A percentile compares a stretch with the other conserved stretches of the same genome.
phyloP scores from a whole-genome alignment of 495 filamentous ascomycete genomes.

The Glarea lozoyensis region DNA sequence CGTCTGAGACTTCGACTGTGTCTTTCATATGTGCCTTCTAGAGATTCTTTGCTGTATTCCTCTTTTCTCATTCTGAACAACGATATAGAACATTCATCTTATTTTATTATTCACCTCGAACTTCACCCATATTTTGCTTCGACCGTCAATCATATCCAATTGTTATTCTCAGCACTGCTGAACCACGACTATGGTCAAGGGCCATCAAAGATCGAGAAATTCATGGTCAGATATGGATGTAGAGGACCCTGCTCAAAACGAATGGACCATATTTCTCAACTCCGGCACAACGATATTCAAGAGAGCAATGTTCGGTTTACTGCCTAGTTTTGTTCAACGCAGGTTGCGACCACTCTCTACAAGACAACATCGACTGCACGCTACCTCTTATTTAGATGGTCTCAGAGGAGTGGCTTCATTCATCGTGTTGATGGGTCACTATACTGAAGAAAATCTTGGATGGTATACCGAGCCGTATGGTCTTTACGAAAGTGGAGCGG shows the following conservation, averaged over 20 bases:
- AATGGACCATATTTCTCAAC: conserved; percentile 8
- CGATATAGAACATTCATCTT: too few relatives aligned
- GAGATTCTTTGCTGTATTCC: not conserved
- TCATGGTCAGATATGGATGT: conserved; percentile 10
- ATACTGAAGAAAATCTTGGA: conserved; percentile 33
- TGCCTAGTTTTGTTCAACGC: conserved; percentile 16
- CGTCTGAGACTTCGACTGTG: too few relatives aligned
- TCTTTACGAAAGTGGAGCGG: conserved; percentile 35
- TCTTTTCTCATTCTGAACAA: too few relatives aligned
- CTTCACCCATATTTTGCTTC: too few relatives aligned
- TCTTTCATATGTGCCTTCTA: too few relatives aligned
- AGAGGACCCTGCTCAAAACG: conserved; percentile 1
- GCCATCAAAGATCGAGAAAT: not conserved
- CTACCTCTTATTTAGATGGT: conserved; percentile 46
- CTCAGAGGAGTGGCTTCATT: conserved; percentile 46
- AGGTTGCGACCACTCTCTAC: conserved; percentile 8
- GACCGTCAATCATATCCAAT: too few relatives aligned
- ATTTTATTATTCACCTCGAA: too few relatives aligned
- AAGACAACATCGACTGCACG: conserved; percentile 21
- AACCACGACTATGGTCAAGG: too few relatives aligned
- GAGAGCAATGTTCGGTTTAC: conserved; percentile 9
- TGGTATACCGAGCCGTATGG: conserved; percentile 30
- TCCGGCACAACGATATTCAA: conserved; percentile 11
- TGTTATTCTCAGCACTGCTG: too few relatives aligned
- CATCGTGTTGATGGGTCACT: conserved; percentile 42